Evolutionary conservation across 2,329 filamentous ascomycete species (phyloP).

Genomic region (Scedosporium aurantiacum): DNA sequence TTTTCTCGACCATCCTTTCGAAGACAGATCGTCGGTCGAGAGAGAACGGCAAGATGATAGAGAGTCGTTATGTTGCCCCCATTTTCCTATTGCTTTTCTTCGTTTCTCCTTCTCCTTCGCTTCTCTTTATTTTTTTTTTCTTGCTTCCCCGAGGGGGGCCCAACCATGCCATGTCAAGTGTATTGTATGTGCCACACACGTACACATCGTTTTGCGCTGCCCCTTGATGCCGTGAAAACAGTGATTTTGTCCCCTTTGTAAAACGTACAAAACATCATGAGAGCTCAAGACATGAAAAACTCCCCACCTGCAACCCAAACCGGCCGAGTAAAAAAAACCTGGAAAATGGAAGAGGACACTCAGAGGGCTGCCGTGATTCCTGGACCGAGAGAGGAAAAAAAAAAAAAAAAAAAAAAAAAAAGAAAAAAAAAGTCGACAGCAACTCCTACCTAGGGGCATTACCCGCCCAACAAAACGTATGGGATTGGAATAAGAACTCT

Average conservation of each 20-base stretch:
- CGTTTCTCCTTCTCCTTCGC: not conserved
- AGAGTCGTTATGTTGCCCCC: not conserved
- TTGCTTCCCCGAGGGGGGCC: not conserved
- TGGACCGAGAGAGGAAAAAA: not conserved
- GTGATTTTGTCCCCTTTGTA: not conserved
- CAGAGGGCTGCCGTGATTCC: not conserved
- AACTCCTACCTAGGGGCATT: not conserved
- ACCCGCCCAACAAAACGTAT: not conserved
- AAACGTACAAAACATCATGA: conserved; percentile 1
- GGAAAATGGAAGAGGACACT: not conserved
- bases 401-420: too few species aligned
- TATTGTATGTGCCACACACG: not conserved
- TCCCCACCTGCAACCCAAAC: not conserved
- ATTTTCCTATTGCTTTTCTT: not conserved
- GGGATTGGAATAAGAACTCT: not conserved
- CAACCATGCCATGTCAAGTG: not conserved
- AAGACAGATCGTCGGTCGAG: too few species aligned
- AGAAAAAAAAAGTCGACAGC: not conserved
- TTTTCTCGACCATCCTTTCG: not conserved
- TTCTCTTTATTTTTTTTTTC: not conserved
- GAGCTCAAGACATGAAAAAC: conserved; percentile 5
- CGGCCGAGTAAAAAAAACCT: not conserved
- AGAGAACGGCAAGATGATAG: too few species aligned
- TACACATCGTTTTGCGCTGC: not conserved
- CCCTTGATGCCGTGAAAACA: not conserved